Conservation (phyloP, 768 basidiomycete genomes). For the Termitomyces sp. region DNA sequence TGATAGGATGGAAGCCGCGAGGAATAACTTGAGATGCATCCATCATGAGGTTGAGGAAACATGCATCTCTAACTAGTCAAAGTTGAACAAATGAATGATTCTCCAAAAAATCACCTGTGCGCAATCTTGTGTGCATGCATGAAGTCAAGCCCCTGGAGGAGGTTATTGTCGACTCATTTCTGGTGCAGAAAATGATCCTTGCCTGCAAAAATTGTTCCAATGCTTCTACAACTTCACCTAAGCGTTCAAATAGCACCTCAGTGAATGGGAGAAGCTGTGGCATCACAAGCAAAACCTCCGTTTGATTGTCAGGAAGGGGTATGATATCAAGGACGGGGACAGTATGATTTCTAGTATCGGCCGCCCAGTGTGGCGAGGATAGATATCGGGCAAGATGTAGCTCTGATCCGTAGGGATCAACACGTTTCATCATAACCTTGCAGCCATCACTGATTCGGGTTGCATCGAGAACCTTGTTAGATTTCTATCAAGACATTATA, state of each 20-base stretch:
- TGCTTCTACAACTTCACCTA: constrained; percentile 19
- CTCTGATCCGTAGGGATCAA: background rate
- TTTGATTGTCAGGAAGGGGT: constrained; percentile 11
- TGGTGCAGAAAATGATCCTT: background rate
- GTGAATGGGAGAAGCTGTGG: constrained; percentile 14
- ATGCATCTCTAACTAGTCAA: constrained; percentile 15
- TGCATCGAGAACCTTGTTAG: constrained; percentile 9
- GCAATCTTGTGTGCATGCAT: background rate
- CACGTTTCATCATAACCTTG: constrained; percentile 15
- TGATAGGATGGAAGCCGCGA: constrained; percentile 6
- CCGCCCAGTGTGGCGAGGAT: constrained; percentile 2
- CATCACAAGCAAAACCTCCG: constrained; percentile 15
- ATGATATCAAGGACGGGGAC: constrained; percentile 19
- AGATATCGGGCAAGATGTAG: constrained; percentile 10
- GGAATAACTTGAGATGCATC: constrained; percentile 9
- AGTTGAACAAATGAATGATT: background rate
- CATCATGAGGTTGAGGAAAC: constrained; percentile 13
- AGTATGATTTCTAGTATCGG: constrained; percentile 17
- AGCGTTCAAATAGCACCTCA: constrained; percentile 13
- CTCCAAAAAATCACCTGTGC: background rate
- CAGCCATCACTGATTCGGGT: constrained; percentile 8
- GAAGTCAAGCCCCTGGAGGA: background rate
- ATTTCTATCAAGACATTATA: background rate
- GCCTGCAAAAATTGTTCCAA: constrained; percentile 17
- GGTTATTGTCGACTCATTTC: background rate